These are phyloP conservation scores for Vararia minispora DNA, from an alignment of 768 basidiomycete genomes.

Conservation along the genomic window DNA sequence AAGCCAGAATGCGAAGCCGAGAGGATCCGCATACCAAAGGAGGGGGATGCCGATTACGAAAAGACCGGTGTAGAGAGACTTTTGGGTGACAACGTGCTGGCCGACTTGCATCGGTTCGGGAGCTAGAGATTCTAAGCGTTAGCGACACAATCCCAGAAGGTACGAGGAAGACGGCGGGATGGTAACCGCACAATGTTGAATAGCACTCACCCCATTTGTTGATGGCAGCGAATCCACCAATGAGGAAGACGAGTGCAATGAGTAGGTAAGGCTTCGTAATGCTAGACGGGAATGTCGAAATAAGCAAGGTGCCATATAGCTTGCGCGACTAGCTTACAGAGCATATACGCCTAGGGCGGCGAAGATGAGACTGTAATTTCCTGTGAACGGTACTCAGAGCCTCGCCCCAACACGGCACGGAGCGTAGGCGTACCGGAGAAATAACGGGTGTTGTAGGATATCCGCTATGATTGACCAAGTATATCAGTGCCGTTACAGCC, in stretches of 20 bases:
- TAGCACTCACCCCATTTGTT: constrained; percentile 69
- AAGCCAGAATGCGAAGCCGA: constrained; percentile 88
- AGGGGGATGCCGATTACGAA: constrained; percentile 90
- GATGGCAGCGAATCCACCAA: constrained; percentile 84
- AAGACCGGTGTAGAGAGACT: constrained; percentile 76
- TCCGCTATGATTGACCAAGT: no score
- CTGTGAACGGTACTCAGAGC: no score
- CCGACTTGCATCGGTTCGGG: constrained; percentile 81
- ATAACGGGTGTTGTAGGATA: constrained; percentile 90
- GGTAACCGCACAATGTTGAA: background rate
- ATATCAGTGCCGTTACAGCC: no score
- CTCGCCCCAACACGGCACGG: background rate
- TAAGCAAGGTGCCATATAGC: background rate
- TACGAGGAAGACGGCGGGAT: background rate
- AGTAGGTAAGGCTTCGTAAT: constrained; percentile 77
- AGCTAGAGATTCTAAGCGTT: no score
- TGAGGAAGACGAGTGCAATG: constrained; percentile 75
- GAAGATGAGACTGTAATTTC: constrained; percentile 82
- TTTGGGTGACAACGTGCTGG: constrained; percentile 76
- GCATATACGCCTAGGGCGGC: constrained; percentile 77
- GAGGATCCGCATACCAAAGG: constrained; percentile 66
- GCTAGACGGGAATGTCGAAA: constrained; percentile 25
- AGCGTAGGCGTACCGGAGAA: constrained; percentile 47
- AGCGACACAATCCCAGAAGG: background rate
- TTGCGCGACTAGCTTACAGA: constrained; percentile 37